Conservation (phyloP, 2,329 filamentous ascomycete genomes). For the Botrytis elliptica region DNA sequence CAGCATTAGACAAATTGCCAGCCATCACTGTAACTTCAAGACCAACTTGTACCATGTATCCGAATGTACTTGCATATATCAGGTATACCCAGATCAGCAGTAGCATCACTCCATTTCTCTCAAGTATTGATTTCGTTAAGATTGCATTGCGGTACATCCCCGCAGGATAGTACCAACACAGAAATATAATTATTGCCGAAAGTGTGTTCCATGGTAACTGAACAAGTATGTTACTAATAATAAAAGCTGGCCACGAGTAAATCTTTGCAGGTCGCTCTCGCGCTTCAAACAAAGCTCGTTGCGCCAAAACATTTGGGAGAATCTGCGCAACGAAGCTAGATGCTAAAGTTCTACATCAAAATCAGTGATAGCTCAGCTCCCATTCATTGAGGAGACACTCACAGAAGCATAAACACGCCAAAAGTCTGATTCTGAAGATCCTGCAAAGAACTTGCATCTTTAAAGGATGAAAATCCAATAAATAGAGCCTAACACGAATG, state of each 20-base stretch:
- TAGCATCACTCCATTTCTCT: constrained; percentile 78
- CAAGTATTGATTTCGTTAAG: constrained; percentile 56
- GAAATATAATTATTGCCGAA: constrained; percentile 73
- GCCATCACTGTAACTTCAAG: constrained; percentile 73
- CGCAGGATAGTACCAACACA: constrained; percentile 84
- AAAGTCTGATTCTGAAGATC: constrained; percentile 73
- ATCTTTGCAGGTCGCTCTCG: constrained; percentile 77
- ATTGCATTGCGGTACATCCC: constrained; percentile 71
- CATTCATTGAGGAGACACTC: neutral
- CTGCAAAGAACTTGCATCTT: constrained; percentile 54
- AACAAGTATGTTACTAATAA: constrained; percentile 73
- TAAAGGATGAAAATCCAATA: constrained; percentile 70
- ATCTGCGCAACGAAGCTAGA: constrained; percentile 75
- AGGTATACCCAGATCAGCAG: constrained; percentile 73
- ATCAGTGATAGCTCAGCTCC: neutral
- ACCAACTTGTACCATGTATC: constrained; percentile 72
- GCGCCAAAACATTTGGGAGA: constrained; percentile 64
- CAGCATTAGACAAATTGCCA: constrained; percentile 71
- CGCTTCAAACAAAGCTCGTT: constrained; percentile 57
- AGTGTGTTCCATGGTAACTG: constrained; percentile 80
- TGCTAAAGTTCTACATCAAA: constrained; percentile 53
- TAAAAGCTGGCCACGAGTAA: constrained; percentile 67
- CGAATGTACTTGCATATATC: constrained; percentile 78
- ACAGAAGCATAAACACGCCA: constrained; percentile 71
- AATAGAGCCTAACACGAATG: constrained; percentile 47